phyloP scores from a whole-genome alignment of 1,284 basidiomycete species.

The Ceratobasidium theobromae region DNA sequence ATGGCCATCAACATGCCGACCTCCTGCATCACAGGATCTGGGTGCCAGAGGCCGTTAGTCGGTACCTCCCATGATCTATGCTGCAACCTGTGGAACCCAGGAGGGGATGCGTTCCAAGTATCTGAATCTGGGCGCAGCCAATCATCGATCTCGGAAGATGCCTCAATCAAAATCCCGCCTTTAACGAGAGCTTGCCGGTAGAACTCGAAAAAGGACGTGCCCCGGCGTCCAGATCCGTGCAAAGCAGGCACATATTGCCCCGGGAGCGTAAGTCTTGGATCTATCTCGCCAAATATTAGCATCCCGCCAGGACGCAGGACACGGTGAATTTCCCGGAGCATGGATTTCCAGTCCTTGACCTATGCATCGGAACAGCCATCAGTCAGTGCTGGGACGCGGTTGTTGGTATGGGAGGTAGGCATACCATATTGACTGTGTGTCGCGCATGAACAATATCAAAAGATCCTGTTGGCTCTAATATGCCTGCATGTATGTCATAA shows the following conservation, averaged over 20 bases:
- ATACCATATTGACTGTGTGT: slow-evolving; percentile 21
- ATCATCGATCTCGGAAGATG: not conserved
- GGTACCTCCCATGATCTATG: slow-evolving; percentile 9
- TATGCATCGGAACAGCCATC: not conserved
- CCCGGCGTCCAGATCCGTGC: not conserved
- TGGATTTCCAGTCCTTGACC: slow-evolving; percentile 25
- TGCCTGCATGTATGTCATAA: slow-evolving; percentile 33
- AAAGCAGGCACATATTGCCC: not conserved
- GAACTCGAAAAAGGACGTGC: not conserved
- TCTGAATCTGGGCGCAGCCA: not conserved
- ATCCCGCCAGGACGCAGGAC: slow-evolving; percentile 33
- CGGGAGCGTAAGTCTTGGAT: slow-evolving; percentile 10
- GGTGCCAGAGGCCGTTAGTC: slow-evolving; percentile 7
- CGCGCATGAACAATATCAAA: slow-evolving; percentile 35
- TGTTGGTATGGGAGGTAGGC: not conserved
- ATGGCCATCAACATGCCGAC: slow-evolving; percentile 22
- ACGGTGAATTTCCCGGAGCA: slow-evolving; percentile 31
- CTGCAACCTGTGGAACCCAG: not conserved
- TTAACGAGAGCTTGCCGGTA: not conserved
- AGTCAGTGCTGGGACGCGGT: not conserved
- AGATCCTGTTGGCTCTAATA: slow-evolving; percentile 26
- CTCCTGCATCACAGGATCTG: slow-evolving; percentile 8
- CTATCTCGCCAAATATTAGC: slow-evolving; percentile 34
- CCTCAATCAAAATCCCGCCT: not conserved
- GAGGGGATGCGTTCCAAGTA: not conserved